Base-by-base conservation (phyloP, 306 rosid species). In the Oxytropis ochrocephala region DNA sequence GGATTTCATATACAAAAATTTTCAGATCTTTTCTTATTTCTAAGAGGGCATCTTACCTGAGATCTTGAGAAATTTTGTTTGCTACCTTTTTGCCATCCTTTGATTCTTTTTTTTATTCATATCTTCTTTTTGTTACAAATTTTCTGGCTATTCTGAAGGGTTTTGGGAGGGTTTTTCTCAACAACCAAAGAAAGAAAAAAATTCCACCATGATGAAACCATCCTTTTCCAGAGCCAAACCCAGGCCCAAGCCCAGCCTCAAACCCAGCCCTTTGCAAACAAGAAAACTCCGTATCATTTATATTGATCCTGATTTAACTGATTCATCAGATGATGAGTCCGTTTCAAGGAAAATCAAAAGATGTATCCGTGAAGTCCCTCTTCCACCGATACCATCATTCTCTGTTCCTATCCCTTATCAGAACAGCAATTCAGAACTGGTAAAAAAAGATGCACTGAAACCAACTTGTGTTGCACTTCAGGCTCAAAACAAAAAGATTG, bases 221-320 rank as follows among this genome's bases (percentile, higher is more conserved):
- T 21, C 38, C 7, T 21, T 35, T 16, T 74, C 79, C 52, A 83
- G 75, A 55, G 13, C 42, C 5, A 86, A 64, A 54, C 74, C 30
- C 17, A 49, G 60, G 27, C n/a, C 33, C 36, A 49, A 52, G 27
- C 16, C 39, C 43, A 42, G n/a, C 6, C 4, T 61, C 4, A 10
- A 39, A 38, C 74, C 9, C 16, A 78, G 72, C 7, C 29, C 76
- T 30, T 68, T 77, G 51, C 43, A 51, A 47, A 48, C 29, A 63
- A 85, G 91, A 49, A 94, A 80, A 71, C 50, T 91, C 5, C 86
- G 95, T 0, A 63, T 94, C 0, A 70, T 91, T 67, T 88, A 38
- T 39, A 17, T 65, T 21, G 96, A 94, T 59, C 96, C 96, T 4
- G 74, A 90, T 12, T 94, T 92, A 1, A 94, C 96, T 3, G 98